A percentile compares a stretch with the other conserved stretches of the same genome.
Conservation (phyloP, 352 stramenopile genomes). For the Discostella stelligera region DNA sequence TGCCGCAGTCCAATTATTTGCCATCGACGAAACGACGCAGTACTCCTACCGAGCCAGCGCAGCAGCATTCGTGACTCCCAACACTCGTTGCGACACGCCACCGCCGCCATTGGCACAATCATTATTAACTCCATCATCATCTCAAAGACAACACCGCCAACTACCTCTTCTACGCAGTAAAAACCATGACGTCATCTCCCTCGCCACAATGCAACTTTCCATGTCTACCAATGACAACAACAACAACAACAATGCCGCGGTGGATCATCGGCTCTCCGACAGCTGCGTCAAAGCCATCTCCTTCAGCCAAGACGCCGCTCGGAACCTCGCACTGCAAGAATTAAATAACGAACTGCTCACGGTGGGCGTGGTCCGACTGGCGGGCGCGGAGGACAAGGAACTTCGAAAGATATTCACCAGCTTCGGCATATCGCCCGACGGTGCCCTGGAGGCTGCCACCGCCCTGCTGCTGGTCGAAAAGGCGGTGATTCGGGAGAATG, state of each 20-base stretch:
- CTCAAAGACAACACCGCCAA: background rate
- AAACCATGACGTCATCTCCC: background rate
- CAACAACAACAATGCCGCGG: conserved; percentile 15
- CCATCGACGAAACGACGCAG: background rate
- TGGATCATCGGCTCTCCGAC: conserved; percentile 45
- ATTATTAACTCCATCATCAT: background rate
- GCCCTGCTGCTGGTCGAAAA: conserved; percentile 27
- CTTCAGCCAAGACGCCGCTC: conserved; percentile 25
- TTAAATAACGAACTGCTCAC: conserved; percentile 40
- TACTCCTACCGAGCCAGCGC: background rate
- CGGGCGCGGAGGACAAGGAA: conserved; percentile 34
- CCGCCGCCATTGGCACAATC: background rate
- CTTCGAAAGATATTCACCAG: conserved; percentile 40
- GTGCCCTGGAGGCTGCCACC: conserved; percentile 23
- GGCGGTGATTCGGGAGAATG: conserved; percentile 3
- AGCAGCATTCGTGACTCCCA: background rate
- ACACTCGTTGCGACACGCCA: background rate
- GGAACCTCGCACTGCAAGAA: conserved; percentile 9
- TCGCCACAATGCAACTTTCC: background rate
- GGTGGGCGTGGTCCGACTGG: conserved; percentile 39
- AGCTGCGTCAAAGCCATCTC: conserved; percentile 28
- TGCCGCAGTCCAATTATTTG: background rate
- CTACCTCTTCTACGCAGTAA: background rate
- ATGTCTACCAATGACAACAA: background rate
- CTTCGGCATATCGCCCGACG: conserved; percentile 48